Base-by-base conservation (phyloP, 345 rosid species). In the Toxicodendron radicans region DNA sequence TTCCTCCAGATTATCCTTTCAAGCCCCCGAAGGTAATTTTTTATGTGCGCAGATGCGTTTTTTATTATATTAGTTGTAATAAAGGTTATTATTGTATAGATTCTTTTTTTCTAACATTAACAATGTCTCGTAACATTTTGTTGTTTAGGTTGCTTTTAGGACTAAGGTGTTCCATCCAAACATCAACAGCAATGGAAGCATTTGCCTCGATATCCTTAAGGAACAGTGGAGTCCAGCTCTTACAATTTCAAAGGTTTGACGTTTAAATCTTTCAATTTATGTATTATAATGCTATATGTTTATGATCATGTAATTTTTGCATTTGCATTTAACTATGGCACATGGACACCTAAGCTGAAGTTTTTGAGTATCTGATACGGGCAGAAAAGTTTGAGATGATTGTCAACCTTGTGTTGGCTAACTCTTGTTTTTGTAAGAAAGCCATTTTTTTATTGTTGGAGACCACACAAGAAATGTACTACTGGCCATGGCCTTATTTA, bases 141-240 rank as follows among this genome's bases (percentile, higher is more conserved):
- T 21, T 5, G 23, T 38, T 17, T 35, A 83, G 86, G 86, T 80
- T 73, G 87, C 83, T 18, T 84, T 79, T 60, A 77, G 83, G 77
- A 81, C 84, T 54, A 83, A 75, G 75, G 83, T 81, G 64, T 81
- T 78, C 77, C 84, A 79, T 30, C 83, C 85, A 14, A 84, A 84
- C 73, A 81, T 84, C 58, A 84, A 84, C 66, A 84, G 83, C 66
- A 81, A 81, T n/a, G 87, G 87, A 67, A 84, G 80, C 72, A 84
- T 84, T 35, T 84, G 85, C 68, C 77, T 84, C 23, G 87, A 84
- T 53, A 84, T 84, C 49, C 85, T 84, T 1, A 84, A 84, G 60
- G 87, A 84, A 68, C 85, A 84, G 32, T 84, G 87, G 87, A 84
- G 85, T 54, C 87, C 87, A 33, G 87, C 87, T 30, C 87, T 84